Evolutionary conservation across 805 yeast species (phyloP).

Genomic region (Suhomyces xylopsoci): DNA sequence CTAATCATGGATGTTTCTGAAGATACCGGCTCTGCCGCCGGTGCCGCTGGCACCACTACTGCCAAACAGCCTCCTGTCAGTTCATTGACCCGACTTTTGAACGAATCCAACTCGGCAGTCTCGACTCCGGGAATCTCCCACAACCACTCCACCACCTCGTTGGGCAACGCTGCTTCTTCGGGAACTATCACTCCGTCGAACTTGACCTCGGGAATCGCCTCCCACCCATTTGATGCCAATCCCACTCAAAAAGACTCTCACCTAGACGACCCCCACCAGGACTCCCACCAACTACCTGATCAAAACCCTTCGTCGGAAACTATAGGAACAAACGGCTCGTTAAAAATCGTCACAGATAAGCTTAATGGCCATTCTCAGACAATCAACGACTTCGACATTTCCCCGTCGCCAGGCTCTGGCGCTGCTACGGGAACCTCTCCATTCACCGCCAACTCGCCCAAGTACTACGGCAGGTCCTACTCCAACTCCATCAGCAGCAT

Average conservation of each 20-base stretch:
- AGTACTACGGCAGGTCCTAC: slow-evolving; percentile 9
- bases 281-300: not conserved
- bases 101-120: slow-evolving; percentile 27
- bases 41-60: not conserved
- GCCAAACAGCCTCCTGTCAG: slow-evolving; percentile 23
- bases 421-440: slow-evolving; percentile 1
- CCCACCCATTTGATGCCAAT: not conserved
- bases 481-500: slow-evolving; percentile 10
- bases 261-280: not conserved
- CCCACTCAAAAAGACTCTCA: not conserved
- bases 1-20: slow-evolving; percentile 2
- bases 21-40: not conserved
- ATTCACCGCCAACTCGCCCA: slow-evolving; percentile 10
- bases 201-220: not conserved
- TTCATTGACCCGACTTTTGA: slow-evolving; percentile 37
- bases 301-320: not conserved
- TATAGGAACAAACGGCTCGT: slow-evolving; percentile 1
- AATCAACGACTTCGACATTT: slow-evolving; percentile 7
- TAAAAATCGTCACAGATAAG: slow-evolving; percentile 2
- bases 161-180: slow-evolving; percentile 6
- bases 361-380: not conserved
- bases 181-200: slow-evolving; percentile 13
- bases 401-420: slow-evolving; percentile 1
- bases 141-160: not conserved
- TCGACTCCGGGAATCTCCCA: slow-evolving; percentile 9